phyloP scores from a whole-genome alignment of 2,329 filamentous ascomycete genomes.

The Ascochyta pisi region DNA sequence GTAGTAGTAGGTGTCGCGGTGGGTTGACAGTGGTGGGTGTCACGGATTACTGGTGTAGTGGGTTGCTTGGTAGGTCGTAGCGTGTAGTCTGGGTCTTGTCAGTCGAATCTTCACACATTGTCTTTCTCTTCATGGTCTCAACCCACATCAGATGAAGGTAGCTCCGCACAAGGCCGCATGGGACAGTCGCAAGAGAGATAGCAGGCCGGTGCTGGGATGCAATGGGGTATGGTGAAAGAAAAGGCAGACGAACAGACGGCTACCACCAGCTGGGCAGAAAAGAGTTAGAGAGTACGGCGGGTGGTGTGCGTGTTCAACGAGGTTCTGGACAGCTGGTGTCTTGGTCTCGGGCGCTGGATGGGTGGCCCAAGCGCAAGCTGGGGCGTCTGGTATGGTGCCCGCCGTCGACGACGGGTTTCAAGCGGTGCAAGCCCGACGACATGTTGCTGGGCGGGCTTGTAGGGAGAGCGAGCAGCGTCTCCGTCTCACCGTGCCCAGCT shows the following conservation, averaged over 20 bases:
- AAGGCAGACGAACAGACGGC: constrained; percentile 23
- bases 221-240: constrained; percentile 40
- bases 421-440: not conserved
- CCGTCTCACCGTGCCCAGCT: not conserved
- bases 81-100: not conserved
- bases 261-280: constrained; percentile 32
- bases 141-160: constrained; percentile 16
- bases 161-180: constrained; percentile 23
- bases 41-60: too few species aligned
- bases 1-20: too few species aligned
- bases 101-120: not conserved
- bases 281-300: constrained; percentile 19
- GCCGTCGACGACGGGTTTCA: constrained; percentile 3
- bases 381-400: constrained; percentile 7
- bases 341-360: constrained; percentile 35
- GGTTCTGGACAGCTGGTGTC: constrained; percentile 46
- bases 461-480: not conserved
- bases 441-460: not conserved
- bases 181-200: constrained; percentile 21
- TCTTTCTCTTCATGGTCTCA: not conserved
- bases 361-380: constrained; percentile 39
- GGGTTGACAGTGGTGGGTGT: too few species aligned
- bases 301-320: constrained; percentile 16
- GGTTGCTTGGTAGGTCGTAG: too few species aligned
- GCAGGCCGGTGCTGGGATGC: constrained; percentile 11